These are phyloP conservation scores for Chaetomium cochliodes DNA, from an alignment of 495 filamentous ascomycete species.

Conservation along the genomic window DNA sequence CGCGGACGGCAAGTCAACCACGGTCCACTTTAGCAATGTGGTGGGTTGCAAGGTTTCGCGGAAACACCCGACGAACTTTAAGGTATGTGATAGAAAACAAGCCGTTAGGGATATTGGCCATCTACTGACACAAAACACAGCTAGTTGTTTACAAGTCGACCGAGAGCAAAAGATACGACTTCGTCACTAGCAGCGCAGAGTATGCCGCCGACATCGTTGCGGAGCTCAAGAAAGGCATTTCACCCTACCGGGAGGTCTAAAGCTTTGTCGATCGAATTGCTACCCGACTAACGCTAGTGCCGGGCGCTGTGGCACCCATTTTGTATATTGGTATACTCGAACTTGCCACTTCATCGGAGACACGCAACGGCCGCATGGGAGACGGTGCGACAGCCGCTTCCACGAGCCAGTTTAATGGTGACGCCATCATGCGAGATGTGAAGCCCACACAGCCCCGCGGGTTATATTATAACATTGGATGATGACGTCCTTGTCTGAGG, in stretches of 20 bases:
- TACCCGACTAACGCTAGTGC: too few species aligned
- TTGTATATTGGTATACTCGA: too few species aligned
- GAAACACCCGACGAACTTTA: constrained; percentile 88
- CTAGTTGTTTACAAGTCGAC: constrained; percentile 76
- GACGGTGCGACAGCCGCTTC: neutral
- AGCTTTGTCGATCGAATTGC: neutral
- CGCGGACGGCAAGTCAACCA: constrained; percentile 75
- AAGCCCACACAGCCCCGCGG: neutral
- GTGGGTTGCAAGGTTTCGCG: constrained; percentile 90
- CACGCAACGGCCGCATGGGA: neutral
- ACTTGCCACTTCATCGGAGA: neutral
- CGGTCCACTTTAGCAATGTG: constrained; percentile 88
- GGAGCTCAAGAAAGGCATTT: constrained; percentile 75
- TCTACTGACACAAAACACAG: constrained; percentile 35
- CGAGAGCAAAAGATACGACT: constrained; percentile 94
- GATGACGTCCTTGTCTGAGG: neutral
- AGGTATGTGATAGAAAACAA: constrained; percentile 52
- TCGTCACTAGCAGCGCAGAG: constrained; percentile 75
- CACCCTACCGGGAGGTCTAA: constrained; percentile 48
- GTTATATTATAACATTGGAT: neutral
- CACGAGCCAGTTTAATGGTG: neutral
- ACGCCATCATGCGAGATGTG: neutral
- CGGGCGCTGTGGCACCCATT: too few species aligned
- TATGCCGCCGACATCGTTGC: constrained; percentile 88
- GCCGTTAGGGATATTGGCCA: neutral